Conservation (phyloP, 208 protist genomes). For the Trypanosoma conorhini region DNA sequence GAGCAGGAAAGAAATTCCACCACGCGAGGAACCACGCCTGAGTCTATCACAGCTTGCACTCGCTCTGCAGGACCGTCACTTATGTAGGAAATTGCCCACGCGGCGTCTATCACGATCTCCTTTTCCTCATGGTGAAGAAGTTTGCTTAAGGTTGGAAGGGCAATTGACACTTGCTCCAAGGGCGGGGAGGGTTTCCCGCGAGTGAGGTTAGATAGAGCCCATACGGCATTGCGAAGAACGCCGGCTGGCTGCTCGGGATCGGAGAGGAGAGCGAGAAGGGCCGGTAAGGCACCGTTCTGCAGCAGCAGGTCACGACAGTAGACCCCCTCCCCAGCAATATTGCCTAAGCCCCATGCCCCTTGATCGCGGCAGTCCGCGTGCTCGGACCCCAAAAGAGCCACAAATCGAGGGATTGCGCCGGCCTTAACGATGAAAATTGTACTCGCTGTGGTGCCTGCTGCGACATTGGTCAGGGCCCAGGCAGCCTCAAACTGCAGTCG, state of each 20-base stretch:
- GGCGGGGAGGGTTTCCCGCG: conserved; percentile 95
- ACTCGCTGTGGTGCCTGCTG: conserved; percentile 96
- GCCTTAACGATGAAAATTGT: conserved; percentile 90
- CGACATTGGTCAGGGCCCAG: conserved; percentile 99
- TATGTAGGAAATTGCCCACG: conserved; percentile 98
- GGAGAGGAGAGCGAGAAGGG: conserved; percentile 73
- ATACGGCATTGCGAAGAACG: conserved; percentile 94
- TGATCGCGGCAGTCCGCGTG: conserved; percentile 96
- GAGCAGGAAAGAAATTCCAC: conserved; percentile 93
- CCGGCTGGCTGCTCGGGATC: conserved; percentile 55
- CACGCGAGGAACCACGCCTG: conserved; percentile 84
- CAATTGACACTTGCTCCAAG: conserved; percentile 67
- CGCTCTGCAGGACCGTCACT: conserved; percentile 95
- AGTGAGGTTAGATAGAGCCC: conserved; percentile 97
- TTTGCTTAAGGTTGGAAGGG: conserved; percentile 86
- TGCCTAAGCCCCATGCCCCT: conserved; percentile 99
- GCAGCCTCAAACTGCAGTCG: conserved; percentile 98
- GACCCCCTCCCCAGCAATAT: conserved; percentile 98
- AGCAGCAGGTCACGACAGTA: conserved; percentile 94
- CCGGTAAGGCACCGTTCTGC: conserved; percentile 60
- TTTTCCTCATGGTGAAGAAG: conserved; percentile 92
- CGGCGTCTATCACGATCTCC: conserved; percentile 96
- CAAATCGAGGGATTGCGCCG: conserved; percentile 96
- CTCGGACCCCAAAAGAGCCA: conserved; percentile 91
- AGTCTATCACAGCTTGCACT: conserved; percentile 95